Base-by-base conservation (phyloP, 2,329 filamentous ascomycete genomes). In the Trichoderma lentiforme region DNA sequence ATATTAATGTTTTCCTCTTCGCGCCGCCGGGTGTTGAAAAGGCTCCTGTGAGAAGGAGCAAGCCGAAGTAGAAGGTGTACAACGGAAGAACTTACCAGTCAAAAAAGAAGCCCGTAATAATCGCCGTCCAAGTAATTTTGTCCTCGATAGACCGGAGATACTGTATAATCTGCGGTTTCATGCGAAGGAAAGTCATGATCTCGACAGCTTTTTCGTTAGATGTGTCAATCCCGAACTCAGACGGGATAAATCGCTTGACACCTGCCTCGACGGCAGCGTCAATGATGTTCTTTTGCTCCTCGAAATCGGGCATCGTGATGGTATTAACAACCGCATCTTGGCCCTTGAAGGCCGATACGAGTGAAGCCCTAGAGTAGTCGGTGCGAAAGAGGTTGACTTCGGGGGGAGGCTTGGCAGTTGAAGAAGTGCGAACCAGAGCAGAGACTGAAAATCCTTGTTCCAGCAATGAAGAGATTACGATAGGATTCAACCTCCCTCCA, bases 241-340 rank as follows among this genome's bases (percentile, higher is more conserved):
- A 9, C 4, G 43, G 43, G n/a, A 51, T 21, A 6, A 51, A 51
- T 51, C 43, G n/a, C 43, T 51, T 51, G n/a, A 51, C n/a, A 1
- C 43, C 43, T 6, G 65, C 65, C 26, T 60, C 34, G 4, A 69
- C 65, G 34, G 65, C 65, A 21, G 14, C n/a, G 30, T 60, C 65
- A 60, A 69, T 69, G 11, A 69, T 60, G 15, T 60, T 69, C 32
- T 69, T 69, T 21, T 69, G 53, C 2, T 34, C 53, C 24, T 51
- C 34, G 34, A 69, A 69, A 3, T 60, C 36, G 1, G 56, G 66
- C 66, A 69, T 69, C 28, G 56, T 69, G 34, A 69, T 61, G 6
- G 66, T 61, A 8, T 69, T 61, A 5, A 69, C 56, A 51, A 69
- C 56, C 2, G 66, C 66, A 61, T 61, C 11, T 5, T 69, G 56